Evolutionary conservation across 108 stramenopile species (phyloP), one percentile per base, ranked within the genome.

Genomic region (Skeletonema tropicum): DNA sequence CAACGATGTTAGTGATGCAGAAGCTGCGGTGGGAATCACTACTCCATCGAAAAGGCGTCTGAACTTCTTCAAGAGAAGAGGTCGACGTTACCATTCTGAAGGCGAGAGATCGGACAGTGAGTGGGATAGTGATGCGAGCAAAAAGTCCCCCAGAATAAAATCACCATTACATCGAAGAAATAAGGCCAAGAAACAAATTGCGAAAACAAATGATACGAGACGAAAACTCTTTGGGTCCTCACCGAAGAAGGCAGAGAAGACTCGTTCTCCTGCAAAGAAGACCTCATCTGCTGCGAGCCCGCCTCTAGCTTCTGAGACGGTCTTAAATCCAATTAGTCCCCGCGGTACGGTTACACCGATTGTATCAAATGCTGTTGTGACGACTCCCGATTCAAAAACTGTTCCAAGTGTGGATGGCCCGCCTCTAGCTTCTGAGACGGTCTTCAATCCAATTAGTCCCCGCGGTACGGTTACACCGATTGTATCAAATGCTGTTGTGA

Each of bases 21-120:
- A 21, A 55, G 23, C 52, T 55, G 19, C 19, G 6, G 52, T 23
- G 9, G 23, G 15, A 55, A 55, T 23, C 10, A 55, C 52, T 10
- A 23, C 52, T 55, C 52, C 6, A 1, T 55, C 7, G 23, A 55
- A 26, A 26, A 19, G 10, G n/a, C 36, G 57, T 13, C 7, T 71
- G 14, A 46, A 31, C 7, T 61, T 71, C 15, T 61, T 61, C 52
- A 55, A 55, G 52, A 21, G 23, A 17, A 71, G 21, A 45, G 60
- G 45, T 60, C 70, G 42, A 14, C 25, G 30, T 15, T 75, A 64
- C 26, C 36, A 70, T 45, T 77, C 76, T 15, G 69, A 70, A 64
- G 76, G 76, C 63, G 68, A 77, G 38, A 38, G 38, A 64, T 64
- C 64, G 9, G 63, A 70, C 39, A 70, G 36, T 65, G 68, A 69